Percentiles rank a stretch among this genome's conserved stretches.
Evolutionary conservation across 139 green algal genomes (phyloP).

Genomic region (Pleodorina starrii): DNA sequence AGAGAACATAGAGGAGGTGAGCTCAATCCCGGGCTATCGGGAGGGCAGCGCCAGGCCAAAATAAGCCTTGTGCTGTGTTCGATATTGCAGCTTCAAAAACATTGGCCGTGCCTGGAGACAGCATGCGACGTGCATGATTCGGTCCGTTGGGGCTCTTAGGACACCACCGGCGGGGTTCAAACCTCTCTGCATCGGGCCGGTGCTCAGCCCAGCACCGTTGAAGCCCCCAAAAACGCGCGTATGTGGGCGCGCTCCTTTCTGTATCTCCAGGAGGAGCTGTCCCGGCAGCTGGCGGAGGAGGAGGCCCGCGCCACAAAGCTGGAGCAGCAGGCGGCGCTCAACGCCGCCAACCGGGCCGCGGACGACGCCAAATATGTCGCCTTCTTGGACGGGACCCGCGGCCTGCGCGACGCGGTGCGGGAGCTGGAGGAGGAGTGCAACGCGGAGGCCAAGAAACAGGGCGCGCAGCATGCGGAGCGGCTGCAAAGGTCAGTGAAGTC

Average conservation of each 20-base stretch:
- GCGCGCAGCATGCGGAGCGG: constrained; percentile 24
- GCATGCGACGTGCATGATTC: too few species aligned
- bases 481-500: constrained; percentile 4
- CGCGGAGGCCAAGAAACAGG: constrained; percentile 20
- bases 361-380: background rate
- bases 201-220: too few species aligned
- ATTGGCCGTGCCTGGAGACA: too few species aligned
- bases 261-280: constrained; percentile 1
- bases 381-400: background rate
- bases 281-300: constrained; percentile 3
- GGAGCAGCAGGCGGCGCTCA: constrained; percentile 2
- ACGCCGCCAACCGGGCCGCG: constrained; percentile 1
- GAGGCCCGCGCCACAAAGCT: constrained; percentile 19
- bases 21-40: too few species aligned
- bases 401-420: constrained; percentile 1
- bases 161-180: too few species aligned
- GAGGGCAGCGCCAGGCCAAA: too few species aligned
- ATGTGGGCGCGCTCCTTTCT: too few species aligned
- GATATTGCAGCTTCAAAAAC: too few species aligned
- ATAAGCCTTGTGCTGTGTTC: too few species aligned
- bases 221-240: too few species aligned
- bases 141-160: too few species aligned
- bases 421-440: constrained; percentile 31
- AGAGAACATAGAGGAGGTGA: constrained; percentile 21
- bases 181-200: too few species aligned